Base-by-base conservation (phyloP, 169 alveolate species). In the Cryptosporidium meleagridis region DNA sequence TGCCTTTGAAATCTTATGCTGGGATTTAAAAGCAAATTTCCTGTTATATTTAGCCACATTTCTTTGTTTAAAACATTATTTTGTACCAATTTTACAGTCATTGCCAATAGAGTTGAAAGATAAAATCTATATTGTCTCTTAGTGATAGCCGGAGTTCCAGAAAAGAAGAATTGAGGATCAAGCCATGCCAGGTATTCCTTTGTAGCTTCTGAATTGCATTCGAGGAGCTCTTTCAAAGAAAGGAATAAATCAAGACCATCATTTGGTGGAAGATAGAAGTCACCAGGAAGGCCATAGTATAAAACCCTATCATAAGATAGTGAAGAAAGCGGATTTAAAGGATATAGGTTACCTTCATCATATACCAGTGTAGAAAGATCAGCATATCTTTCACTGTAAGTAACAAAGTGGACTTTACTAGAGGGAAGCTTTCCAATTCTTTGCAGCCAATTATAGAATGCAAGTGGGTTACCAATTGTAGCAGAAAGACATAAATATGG, bases 401-500 rank as follows among this genome's bases (percentile, higher is more conserved):
- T 75, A 53, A 94, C 89, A 70, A 91, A 93, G 75, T 95, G 96
- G 35, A 95, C 95, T 75, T 87, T 85, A 59, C 85, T 85, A 52
- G 71, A 87, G 75, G 69, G 80, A 41, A 31, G 44, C 75, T 70
- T 71, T 55, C 85, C 75, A 23, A 93, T 94, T 85, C 91, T 85
- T 59, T 92, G 87, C 31, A 95, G 85, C 98, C 98, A 94, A 5
- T 91, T 75, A 68, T 94, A 95, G 89, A 95, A 95, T 53, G 92
- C 91, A 59, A 75, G 70, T 23, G 96, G 96, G 86, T 96, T 96
- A 52, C 97, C 97, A 44, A 96, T 96, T 16, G 98, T 96, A 33
- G 98, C 98, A 1, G 98, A 95, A 75, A 96, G 92, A 39, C 98
- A 97, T 58, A 96, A 86, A 94, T 95, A 96, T 37, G 97, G 98